These are phyloP conservation scores for Lomentospora prolificans DNA, from an alignment of 2,329 filamentous ascomycete genomes.

Conservation along the genomic window DNA sequence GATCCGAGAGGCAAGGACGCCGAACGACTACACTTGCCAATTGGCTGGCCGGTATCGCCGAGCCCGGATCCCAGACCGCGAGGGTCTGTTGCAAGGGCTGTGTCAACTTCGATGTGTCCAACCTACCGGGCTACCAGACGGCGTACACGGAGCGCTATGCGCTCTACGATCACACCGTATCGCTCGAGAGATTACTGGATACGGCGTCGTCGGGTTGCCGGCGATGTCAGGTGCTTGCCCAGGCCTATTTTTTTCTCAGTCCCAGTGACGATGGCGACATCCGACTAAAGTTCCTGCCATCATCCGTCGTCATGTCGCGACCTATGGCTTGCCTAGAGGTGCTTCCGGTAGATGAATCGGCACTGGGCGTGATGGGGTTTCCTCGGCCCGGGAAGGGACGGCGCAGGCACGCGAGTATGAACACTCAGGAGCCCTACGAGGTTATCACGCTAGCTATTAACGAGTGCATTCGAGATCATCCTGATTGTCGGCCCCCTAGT, in stretches of 20 bases:
- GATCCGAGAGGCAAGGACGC: background rate
- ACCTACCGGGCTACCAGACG: background rate
- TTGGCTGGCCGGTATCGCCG: background rate
- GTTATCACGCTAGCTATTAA: background rate
- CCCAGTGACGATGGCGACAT: background rate
- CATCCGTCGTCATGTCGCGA: background rate
- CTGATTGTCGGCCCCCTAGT: background rate
- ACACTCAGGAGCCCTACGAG: background rate
- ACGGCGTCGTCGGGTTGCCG: background rate
- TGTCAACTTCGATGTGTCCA: constrained; percentile 13
- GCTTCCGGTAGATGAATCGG: background rate
- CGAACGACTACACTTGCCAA: background rate
- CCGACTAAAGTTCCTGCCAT: background rate
- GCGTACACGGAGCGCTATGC: background rate
- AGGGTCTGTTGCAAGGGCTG: constrained; percentile 22
- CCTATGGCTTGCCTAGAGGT: background rate
- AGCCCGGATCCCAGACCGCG: constrained; percentile 1
- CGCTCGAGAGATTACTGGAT: background rate
- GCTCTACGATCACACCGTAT: background rate
- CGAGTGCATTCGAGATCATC: background rate
- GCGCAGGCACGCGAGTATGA: background rate
- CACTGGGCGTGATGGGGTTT: background rate
- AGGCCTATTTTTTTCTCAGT: background rate
- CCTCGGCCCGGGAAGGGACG: background rate
- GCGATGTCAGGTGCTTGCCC: background rate